These are phyloP conservation scores for Ophiosphaerella narmari DNA, from an alignment of 2,329 filamentous ascomycete species.

Conservation along the genomic window DNA sequence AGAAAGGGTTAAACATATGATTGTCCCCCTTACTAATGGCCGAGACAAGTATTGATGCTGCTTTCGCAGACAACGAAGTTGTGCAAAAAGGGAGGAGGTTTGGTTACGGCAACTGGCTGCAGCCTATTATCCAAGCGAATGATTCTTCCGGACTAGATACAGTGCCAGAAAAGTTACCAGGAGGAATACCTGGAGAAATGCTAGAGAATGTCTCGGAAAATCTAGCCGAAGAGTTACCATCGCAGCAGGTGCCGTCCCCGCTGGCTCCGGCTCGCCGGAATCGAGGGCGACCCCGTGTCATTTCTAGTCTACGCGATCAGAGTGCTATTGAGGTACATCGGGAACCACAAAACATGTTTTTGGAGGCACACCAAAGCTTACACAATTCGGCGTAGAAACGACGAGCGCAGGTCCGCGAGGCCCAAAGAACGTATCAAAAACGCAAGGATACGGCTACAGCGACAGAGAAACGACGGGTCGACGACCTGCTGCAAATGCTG, in stretches of 20 bases:
- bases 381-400: constrained; percentile 22
- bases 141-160: not conserved
- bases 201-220: too few species aligned
- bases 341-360: too few species aligned
- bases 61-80: not conserved
- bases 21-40: too few species aligned
- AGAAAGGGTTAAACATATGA: too few species aligned
- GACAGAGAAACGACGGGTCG: constrained; percentile 17
- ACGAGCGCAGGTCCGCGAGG: constrained; percentile 29
- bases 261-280: constrained; percentile 12
- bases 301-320: constrained; percentile 11
- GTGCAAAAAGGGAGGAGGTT: constrained; percentile 3
- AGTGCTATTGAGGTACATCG: constrained; percentile 25
- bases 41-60: too few species aligned
- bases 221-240: not conserved
- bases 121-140: constrained; percentile 13
- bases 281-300: constrained; percentile 27
- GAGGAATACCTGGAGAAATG: too few species aligned
- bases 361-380: not conserved
- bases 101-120: constrained; percentile 15
- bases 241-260: not conserved
- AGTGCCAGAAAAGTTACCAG: too few species aligned
- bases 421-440: constrained; percentile 30
- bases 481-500: constrained; percentile 26
- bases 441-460: constrained; percentile 27